These are phyloP conservation scores for Clonostachys rhizophaga DNA, from an alignment of 2,329 filamentous ascomycete genomes.

Conservation along the genomic window DNA sequence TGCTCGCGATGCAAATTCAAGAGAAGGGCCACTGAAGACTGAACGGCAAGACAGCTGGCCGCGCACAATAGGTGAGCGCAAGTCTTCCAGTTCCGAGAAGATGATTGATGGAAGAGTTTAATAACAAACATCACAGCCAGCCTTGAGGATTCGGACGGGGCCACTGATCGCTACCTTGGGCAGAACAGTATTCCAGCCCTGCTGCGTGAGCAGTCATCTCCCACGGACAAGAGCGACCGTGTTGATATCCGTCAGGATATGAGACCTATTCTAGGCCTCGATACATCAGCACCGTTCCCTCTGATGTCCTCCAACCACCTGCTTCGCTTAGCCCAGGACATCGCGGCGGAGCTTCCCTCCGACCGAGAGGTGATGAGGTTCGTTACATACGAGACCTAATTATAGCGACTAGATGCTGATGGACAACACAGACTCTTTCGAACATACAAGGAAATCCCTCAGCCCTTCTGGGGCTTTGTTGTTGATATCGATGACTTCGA, in stretches of 20 bases:
- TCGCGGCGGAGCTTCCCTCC: conserved; percentile 56
- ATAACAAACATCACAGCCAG: conserved; percentile 21
- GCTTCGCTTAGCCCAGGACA: conserved; percentile 54
- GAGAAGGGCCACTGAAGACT: conserved; percentile 17
- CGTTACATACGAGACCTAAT: not conserved
- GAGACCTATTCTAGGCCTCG: conserved; percentile 60
- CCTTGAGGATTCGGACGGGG: conserved; percentile 49
- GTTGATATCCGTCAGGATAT: conserved; percentile 60
- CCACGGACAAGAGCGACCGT: conserved; percentile 44
- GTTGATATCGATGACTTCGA: conserved; percentile 64
- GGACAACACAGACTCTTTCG: conserved; percentile 47
- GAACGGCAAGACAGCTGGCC: conserved; percentile 36
- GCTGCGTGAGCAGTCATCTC: conserved; percentile 54
- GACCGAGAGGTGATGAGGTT: conserved; percentile 65
- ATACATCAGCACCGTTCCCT: conserved; percentile 62
- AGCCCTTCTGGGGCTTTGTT: conserved; percentile 65
- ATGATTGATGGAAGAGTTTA: not conserved
- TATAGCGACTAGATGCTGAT: no score
- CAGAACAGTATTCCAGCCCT: conserved; percentile 66
- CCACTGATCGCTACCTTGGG: conserved; percentile 56
- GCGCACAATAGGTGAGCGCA: conserved; percentile 28
- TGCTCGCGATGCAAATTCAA: conserved; percentile 1
- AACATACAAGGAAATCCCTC: conserved; percentile 63
- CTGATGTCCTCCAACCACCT: conserved; percentile 62
- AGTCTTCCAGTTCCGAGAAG: no score